These are phyloP conservation scores for Chaetomiaceae sp. DNA, from an alignment of 2,329 filamentous ascomycete genomes.

Conservation along the genomic window DNA sequence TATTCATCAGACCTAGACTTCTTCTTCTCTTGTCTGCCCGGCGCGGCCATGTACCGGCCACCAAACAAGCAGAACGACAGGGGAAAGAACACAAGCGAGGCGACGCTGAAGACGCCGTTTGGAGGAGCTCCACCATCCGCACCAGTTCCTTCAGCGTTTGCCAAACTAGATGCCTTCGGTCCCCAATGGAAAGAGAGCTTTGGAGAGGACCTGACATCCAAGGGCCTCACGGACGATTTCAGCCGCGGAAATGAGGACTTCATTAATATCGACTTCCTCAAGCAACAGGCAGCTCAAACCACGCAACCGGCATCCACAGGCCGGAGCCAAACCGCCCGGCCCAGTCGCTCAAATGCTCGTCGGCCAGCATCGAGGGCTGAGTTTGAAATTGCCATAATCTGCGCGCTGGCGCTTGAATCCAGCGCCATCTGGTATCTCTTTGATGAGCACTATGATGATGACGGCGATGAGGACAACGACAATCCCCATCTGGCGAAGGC, in stretches of 20 bases:
- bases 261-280: slow-evolving; percentile 60
- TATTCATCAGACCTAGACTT: no score
- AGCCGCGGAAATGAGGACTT: slow-evolving; percentile 66
- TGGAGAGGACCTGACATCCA: slow-evolving; percentile 57
- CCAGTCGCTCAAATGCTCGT: no score
- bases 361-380: no score
- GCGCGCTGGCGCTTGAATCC: slow-evolving; percentile 31
- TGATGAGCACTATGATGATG: slow-evolving; percentile 30
- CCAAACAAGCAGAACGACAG: slow-evolving; percentile 97
- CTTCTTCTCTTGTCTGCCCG: no score
- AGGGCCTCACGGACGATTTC: slow-evolving; percentile 61
- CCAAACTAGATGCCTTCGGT: slow-evolving; percentile 59
- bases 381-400: slow-evolving; percentile 36
- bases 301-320: slow-evolving; percentile 22
- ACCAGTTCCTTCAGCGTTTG: slow-evolving; percentile 50
- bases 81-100: slow-evolving; percentile 91
- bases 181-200: slow-evolving; percentile 61
- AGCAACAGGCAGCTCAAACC: slow-evolving; percentile 43
- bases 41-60: no score
- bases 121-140: slow-evolving; percentile 39
- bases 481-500: no score
- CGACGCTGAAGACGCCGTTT: slow-evolving; percentile 75
- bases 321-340: no score
- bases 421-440: slow-evolving; percentile 29
- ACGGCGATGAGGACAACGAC: no score